Base-by-base conservation (phyloP, 192 early-diverging fungal species). In the Backusella westeae region DNA sequence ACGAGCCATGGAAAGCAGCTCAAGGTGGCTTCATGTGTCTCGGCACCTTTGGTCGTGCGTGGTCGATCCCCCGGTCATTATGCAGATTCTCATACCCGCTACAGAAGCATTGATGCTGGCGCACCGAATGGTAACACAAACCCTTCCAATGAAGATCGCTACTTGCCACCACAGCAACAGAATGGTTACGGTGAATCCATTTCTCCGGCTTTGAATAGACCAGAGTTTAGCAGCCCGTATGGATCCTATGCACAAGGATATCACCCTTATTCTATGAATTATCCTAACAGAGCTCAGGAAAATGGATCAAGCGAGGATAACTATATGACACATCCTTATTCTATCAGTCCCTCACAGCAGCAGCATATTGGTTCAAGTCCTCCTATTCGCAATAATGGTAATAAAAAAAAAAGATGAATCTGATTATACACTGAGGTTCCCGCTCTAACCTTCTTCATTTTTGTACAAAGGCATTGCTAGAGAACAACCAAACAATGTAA, bases 1-100 rank as follows among this genome's bases (percentile, higher is more conserved):
- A 90, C 87, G 32, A 85, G 84, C 1, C 85, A 90, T 38, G 91
- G 90, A 32, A 76, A 75, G 36, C 77, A 76, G 4, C 42, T 88
- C 21, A 80, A 79, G 23, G 86, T 95, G 4, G 95, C 94, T 9
- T 80, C 85, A 3, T 87, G 85, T 29, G 85, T 87, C n/a, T 96
- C 93, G 7, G 90, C 90, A 41, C 87, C 90, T 14, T 83, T 98
- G 21, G 94, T 97, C 0, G 96, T 98, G 1, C 90, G 96, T 53
- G 96, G 96, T 10, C 88, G 96, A 23, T 92, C 93, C 34, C 96
- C 96, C 2, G 95, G 94, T 15, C 96, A 97, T 70, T 97, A 97
- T 71, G 86, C 88, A 41, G 91, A 94, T 71, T 75, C 67, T 34
- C 68, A 71, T 65, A 71, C 76, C n/a, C 76, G 73, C 10, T 78